These are phyloP conservation scores for Gloeopeniophorella convolvens DNA, from an alignment of 768 basidiomycete species.

Conservation along the genomic window DNA sequence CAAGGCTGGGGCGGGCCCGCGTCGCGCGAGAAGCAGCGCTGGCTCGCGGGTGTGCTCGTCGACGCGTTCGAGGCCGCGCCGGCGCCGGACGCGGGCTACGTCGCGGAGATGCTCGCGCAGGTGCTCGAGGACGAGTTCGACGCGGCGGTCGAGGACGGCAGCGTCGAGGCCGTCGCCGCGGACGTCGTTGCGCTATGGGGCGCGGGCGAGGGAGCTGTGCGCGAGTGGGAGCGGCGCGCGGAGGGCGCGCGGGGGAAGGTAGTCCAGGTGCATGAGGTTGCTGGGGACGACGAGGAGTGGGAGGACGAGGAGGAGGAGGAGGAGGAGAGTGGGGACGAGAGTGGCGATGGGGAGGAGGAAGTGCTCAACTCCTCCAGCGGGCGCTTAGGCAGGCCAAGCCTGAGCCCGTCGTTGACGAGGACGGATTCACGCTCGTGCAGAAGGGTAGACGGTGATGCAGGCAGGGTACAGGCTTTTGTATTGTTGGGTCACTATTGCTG, in stretches of 20 bases:
- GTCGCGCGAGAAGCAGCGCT: constrained; percentile 64
- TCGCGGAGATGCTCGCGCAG: constrained; percentile 78
- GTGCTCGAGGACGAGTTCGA: constrained; percentile 88
- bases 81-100: constrained; percentile 59
- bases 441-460: constrained; percentile 31
- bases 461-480: not conserved
- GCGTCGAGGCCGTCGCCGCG: constrained; percentile 61
- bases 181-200: constrained; percentile 71
- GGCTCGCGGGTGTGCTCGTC: constrained; percentile 77
- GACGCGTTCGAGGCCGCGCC: constrained; percentile 60
- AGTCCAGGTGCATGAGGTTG: constrained; percentile 39
- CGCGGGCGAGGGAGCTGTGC: constrained; percentile 44
- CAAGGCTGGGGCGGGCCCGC: constrained; percentile 83
- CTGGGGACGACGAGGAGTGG: constrained; percentile 36
- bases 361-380: constrained; percentile 46
- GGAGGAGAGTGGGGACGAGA: constrained; percentile 27
- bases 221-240: constrained; percentile 57
- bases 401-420: constrained; percentile 80
- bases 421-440: constrained; percentile 84
- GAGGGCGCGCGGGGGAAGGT: constrained; percentile 53
- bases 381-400: constrained; percentile 28
- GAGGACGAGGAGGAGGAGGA: constrained; percentile 42
- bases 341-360: constrained; percentile 43
- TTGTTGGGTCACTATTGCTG: not conserved
- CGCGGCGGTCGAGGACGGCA: constrained; percentile 76